Evolutionary conservation across 2,329 filamentous ascomycete species (phyloP), one percentile per base, ranked within the genome.

Genomic region (Cladophialophora exuberans): DNA sequence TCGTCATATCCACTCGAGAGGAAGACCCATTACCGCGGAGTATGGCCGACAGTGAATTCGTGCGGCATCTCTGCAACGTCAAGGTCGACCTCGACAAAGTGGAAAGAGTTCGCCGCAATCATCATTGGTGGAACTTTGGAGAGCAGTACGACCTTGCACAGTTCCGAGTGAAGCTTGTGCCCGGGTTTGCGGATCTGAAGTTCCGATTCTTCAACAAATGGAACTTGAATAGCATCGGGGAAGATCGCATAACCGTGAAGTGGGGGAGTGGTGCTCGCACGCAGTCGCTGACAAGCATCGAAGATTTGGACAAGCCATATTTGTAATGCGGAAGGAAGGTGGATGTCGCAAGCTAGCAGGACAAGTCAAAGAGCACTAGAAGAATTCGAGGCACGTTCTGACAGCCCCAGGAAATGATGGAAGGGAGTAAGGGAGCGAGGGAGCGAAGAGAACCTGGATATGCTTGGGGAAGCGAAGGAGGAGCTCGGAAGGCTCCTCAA

Each of bases 121-220:
- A 64, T 2, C 67, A 67, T 33, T 72, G 69, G 69, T 72, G 69
- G 44, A 69, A 62, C 33, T 47, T 59, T 6, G 67, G 66, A 3
- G 64, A 69, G 3, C 45, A 51, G 4, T 73, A 69, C 45, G 66
- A 68, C 61, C 59, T 66, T n/a, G 63, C 65, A 0, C 60, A 54
- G 0, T 70, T 72, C 36, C 63, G 69, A 33, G 64, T 73, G 10
- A 66, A 59, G 31, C 65, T 71, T 2, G 63, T 72, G 0, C 62
- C 72, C 46, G 69, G 70, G 5, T 58, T 66, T 13, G 69, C 69
- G 1, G 69, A 73, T 54, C 56, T 73, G 15, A 65, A 65, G 10
- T 72, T 73, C 25, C 65, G 72, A 51, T 33, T 73, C 4, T 69
- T 66, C 64, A 68, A 65, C 9, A 66, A 64, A 28, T 64, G 68